Base-by-base conservation (phyloP, 805 yeast species). In the Myxozyma geophila region DNA sequence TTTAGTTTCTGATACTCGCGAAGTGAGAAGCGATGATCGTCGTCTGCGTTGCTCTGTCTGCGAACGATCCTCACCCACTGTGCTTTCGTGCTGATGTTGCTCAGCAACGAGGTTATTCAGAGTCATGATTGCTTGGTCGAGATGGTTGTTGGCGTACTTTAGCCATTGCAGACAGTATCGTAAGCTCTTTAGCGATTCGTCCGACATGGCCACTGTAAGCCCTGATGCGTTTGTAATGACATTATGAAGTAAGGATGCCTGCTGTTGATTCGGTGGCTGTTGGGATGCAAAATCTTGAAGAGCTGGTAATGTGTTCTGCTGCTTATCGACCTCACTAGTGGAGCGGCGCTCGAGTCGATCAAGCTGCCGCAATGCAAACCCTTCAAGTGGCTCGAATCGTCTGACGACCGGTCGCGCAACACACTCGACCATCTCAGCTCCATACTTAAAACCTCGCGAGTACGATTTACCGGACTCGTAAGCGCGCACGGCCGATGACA, bases 151-250 rank as follows among this genome's bases (percentile, higher is more conserved):
- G 2, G 97, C 97, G 55, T 90, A 79, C 72, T 88, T 87, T 60
- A 92, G 78, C 58, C 92, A 80, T 69, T 91, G 92, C 53, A 92
- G 80, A 70, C 96, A 85, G 72, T 93, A 88, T 43, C 89, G 86
- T 53, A 92, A 73, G 67, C 92, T 82, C 68, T 87, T 87, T 64
- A 90, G 84, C 33, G 92, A 87, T 71, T 90, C 96, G 60, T 85
- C 81, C 0, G 88, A 82, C 73, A 85, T 77, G 48, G 63, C 80
- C 72, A 47, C 78, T 74, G 59, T 78, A 63, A 66, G 74, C 73
- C 62, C 78, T 73, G 46, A 69, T 69, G 64, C 72, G 67, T 48
- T 49, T 58, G 55, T 47, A 68, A 64, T 36, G 50, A 60, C 65
- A 51, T 59, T 50, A 35, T 60, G 63, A 53, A 57, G 63, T 54